phyloP scores from a whole-genome alignment of 805 yeast genomes.

The Pichia exigua region DNA sequence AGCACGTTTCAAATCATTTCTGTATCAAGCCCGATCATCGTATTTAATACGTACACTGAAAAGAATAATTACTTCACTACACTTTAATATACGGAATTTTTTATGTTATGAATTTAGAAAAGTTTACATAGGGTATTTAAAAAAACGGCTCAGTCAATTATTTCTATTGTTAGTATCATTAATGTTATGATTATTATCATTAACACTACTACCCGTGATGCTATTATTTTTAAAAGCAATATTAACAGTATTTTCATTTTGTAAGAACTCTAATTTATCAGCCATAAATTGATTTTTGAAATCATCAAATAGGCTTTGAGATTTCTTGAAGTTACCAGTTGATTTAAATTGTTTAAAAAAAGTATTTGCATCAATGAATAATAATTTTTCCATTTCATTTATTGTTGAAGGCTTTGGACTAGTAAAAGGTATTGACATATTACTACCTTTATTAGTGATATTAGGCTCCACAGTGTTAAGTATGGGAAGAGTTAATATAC shows the following conservation, averaged over 20 bases:
- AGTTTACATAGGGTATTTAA: background rate
- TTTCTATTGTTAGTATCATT: background rate
- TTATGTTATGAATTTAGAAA: background rate
- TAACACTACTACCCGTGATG: background rate
- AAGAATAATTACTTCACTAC: background rate
- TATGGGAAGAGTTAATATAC: background rate
- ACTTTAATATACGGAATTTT: background rate
- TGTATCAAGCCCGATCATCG: background rate
- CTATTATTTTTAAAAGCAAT: background rate
- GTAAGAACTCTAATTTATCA: conserved; percentile 20
- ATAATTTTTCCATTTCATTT: conserved; percentile 27
- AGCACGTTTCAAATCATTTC: background rate
- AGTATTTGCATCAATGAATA: conserved; percentile 27
- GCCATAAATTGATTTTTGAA: conserved; percentile 28
- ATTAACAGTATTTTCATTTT: background rate
- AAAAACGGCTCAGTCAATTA: background rate
- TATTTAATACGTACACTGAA: background rate
- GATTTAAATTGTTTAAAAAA: conserved; percentile 24
- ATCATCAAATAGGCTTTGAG: conserved; percentile 23
- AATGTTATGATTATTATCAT: background rate
- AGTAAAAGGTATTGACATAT: background rate
- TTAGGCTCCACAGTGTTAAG: background rate
- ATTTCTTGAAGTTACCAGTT: conserved; percentile 18
- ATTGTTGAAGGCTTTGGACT: background rate
- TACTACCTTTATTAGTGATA: background rate